Base-by-base conservation (phyloP, 805 yeast species). In the Wickerhamiella nectarea region DNA sequence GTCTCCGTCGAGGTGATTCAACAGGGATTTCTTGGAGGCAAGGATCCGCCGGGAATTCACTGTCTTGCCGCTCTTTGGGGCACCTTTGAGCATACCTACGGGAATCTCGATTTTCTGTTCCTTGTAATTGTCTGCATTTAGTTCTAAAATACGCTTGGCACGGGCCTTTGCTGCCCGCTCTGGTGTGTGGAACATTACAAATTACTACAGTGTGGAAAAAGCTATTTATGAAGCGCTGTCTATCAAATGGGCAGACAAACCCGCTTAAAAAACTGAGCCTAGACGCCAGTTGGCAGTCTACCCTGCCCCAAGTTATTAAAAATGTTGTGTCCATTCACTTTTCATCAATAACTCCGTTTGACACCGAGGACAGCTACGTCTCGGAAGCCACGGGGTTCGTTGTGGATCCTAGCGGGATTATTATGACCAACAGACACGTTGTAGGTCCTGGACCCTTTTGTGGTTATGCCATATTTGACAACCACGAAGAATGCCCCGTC, bases 371-470 rank as follows among this genome's bases (percentile, higher is more conserved):
- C 2, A 79, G 94, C 1, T 61, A 78, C 36, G 84, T 80, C 21
- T 54, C 59, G 24, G 94, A 87, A 60, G 96, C 95, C n/a, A 84
- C 95, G 0, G 96, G 96, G 2, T 87, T 87, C 60, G 85, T 87
- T 5, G 95, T 87, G 9, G 96, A 87, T 59, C 67, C 72, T 44
- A 62, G 75, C 20, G 96, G 96, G 12, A 74, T 86, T 47, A 85
- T 87, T 48, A 68, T 87, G 58, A 87, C 96, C 9, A 87, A 87
- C 63, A 72, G 95, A 56, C 96, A 87, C 57, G 96, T 87, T 39
- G 95, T 86, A 34, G 94, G 95, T 2, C 86, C 95, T 0, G 95
- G 95, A 14, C 95, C 95, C 1, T 86, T 87, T 60, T 72, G 77
- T 28, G 96, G 96, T 1, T 84, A 80, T 56, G 94, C 83, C 0